Conservation (phyloP, 1,284 basidiomycete genomes). For the Cutaneotrichosporon sp. region DNA sequence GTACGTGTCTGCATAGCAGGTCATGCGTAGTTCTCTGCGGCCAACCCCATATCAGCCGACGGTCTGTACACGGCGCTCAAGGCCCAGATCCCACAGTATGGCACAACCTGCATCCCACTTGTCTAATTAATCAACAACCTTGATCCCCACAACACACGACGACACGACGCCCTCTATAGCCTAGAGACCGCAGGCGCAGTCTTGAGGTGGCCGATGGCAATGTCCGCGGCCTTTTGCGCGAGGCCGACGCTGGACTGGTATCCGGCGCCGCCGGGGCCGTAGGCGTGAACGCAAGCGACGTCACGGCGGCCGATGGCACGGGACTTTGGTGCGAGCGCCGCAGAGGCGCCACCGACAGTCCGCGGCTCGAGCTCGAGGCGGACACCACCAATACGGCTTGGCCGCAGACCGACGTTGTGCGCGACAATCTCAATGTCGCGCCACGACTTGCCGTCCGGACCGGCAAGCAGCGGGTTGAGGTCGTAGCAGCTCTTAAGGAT, state of each 20-base stretch:
- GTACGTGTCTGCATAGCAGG: no score
- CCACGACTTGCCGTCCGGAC: constrained; percentile 34
- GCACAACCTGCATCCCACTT: no score
- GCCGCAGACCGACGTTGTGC: constrained; percentile 66
- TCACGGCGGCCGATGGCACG: constrained; percentile 50
- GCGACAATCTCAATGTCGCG: constrained; percentile 52
- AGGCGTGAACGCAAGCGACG: constrained; percentile 62
- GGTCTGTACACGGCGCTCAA: no score
- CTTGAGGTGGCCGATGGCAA: constrained; percentile 18
- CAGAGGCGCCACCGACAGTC: constrained; percentile 31
- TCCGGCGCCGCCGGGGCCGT: constrained; percentile 51
- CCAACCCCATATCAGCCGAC: no score
- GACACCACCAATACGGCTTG: constrained; percentile 62
- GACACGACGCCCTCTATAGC: no score
- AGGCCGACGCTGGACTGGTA: constrained; percentile 42
- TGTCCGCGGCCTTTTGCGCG: constrained; percentile 36
- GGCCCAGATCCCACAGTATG: no score
- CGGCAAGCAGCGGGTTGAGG: constrained; percentile 44
- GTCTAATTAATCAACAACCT: no score
- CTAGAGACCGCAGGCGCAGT: constrained; percentile 1
- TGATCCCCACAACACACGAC: no score
- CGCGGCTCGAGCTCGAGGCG: constrained; percentile 61
- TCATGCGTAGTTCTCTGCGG: no score
- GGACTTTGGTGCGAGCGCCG: constrained; percentile 27
- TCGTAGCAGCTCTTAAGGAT: constrained; percentile 45